Percentiles rank a stretch among this genome's conserved stretches.
Conservation (phyloP, 306 rosid genomes). For the Rosa rugosa region DNA sequence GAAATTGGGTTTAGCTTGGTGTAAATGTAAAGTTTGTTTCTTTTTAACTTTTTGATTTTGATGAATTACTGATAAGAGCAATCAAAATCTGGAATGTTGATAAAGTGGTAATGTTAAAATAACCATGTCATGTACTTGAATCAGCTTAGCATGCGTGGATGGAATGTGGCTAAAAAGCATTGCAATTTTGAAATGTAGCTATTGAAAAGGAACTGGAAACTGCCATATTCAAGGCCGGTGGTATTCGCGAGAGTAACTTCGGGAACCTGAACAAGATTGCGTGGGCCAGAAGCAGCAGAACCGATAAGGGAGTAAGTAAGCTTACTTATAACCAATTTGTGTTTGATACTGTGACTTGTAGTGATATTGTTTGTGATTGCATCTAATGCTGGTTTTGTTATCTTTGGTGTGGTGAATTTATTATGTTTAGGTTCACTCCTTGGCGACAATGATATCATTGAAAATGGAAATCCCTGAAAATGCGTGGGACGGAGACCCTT, state of each 20-base stretch:
- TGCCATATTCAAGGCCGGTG: slow-evolving; percentile 86
- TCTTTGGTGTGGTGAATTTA: slow-evolving; percentile 18
- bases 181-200: slow-evolving; percentile 59
- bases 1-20: background rate
- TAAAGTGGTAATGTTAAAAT: background rate
- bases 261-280: slow-evolving; percentile 76
- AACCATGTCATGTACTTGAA: background rate
- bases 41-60: no score
- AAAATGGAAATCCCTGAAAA: slow-evolving; percentile 87
- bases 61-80: background rate
- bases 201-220: slow-evolving; percentile 82
- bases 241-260: slow-evolving; percentile 71
- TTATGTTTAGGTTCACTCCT: slow-evolving; percentile 70
- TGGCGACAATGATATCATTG: slow-evolving; percentile 75
- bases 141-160: no score
- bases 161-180: slow-evolving; percentile 30
- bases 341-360: background rate
- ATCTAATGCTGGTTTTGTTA: background rate
- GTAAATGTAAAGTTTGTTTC: background rate
- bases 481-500: slow-evolving; percentile 73
- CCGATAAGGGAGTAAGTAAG: slow-evolving; percentile 86
- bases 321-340: slow-evolving; percentile 15
- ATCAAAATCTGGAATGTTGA: background rate
- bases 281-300: slow-evolving; percentile 95
- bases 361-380: slow-evolving; percentile 8